These are phyloP conservation scores for Spathaspora girioi DNA, from an alignment of 805 yeast species.

Conservation along the genomic window DNA sequence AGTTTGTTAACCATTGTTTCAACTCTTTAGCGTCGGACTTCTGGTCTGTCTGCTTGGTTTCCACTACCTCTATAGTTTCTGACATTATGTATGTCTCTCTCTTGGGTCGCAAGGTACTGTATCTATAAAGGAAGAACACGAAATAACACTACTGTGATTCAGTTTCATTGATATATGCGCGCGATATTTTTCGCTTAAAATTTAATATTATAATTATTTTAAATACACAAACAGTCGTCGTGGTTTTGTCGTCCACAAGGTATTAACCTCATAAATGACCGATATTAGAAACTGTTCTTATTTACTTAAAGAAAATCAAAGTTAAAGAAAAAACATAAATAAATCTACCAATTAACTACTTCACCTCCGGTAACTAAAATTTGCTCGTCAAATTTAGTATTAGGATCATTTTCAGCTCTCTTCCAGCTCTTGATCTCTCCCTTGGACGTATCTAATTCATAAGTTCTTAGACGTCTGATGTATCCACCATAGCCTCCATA, in stretches of 20 bases:
- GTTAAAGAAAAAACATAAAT: too few species aligned
- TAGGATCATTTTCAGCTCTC: conserved; percentile 54
- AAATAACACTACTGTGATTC: too few species aligned
- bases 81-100: neutral
- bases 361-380: conserved; percentile 44
- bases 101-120: neutral
- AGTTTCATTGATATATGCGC: too few species aligned
- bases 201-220: too few species aligned
- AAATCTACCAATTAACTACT: conserved; percentile 8
- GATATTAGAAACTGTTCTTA: too few species aligned
- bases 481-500: conserved; percentile 92
- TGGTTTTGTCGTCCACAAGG: too few species aligned
- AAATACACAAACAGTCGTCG: too few species aligned
- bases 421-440: conserved; percentile 67
- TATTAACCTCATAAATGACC: too few species aligned
- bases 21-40: conserved; percentile 19
- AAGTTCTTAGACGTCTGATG: conserved; percentile 73
- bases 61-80: neutral
- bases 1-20: conserved; percentile 33
- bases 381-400: conserved; percentile 47
- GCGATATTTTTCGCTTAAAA: too few species aligned
- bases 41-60: neutral
- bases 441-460: conserved; percentile 53
- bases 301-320: too few species aligned
- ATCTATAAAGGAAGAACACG: too few species aligned